Conservation (phyloP, 2,329 filamentous ascomycete species). For the Ophiobolus disseminans region DNA sequence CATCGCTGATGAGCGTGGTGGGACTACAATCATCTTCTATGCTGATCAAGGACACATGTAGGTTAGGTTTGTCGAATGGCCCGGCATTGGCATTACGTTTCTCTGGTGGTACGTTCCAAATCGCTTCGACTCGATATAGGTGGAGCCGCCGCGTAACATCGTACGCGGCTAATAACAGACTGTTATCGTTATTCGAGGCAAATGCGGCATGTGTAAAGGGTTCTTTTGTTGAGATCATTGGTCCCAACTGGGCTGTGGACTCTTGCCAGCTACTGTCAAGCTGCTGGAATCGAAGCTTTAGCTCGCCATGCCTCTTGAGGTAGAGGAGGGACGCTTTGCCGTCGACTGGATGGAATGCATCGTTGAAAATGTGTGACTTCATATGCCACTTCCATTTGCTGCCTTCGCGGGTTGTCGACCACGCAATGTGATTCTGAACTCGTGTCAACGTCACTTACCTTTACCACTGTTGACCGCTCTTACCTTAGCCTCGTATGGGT, state of each 20-base stretch:
- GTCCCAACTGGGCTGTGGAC: constrained; percentile 75
- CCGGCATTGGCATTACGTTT: constrained; percentile 61
- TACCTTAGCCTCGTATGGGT: constrained; percentile 51
- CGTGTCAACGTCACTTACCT: constrained; percentile 7
- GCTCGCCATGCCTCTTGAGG: constrained; percentile 74
- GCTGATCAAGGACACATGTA: constrained; percentile 39
- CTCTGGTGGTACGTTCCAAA: constrained; percentile 70
- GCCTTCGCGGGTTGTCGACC: constrained; percentile 49
- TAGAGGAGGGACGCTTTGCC: constrained; percentile 77
- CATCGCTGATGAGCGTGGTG: constrained; percentile 27
- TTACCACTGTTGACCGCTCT: not conserved
- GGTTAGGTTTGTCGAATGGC: constrained; percentile 46
- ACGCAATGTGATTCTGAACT: constrained; percentile 45
- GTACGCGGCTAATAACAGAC: constrained; percentile 70
- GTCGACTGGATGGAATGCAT: constrained; percentile 75
- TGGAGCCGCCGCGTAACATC: constrained; percentile 76
- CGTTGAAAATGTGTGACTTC: constrained; percentile 69
- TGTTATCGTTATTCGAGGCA: constrained; percentile 68
- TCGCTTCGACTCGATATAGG: constrained; percentile 74
- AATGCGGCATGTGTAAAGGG: constrained; percentile 51
- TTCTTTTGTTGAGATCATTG: constrained; percentile 67
- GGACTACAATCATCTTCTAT: constrained; percentile 43
- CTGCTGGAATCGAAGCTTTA: constrained; percentile 81
- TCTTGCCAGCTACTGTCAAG: constrained; percentile 76
- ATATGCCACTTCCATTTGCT: constrained; percentile 72